phyloP scores from a whole-genome alignment of 2,329 filamentous ascomycete genomes.

The Cytospora piceicola region DNA sequence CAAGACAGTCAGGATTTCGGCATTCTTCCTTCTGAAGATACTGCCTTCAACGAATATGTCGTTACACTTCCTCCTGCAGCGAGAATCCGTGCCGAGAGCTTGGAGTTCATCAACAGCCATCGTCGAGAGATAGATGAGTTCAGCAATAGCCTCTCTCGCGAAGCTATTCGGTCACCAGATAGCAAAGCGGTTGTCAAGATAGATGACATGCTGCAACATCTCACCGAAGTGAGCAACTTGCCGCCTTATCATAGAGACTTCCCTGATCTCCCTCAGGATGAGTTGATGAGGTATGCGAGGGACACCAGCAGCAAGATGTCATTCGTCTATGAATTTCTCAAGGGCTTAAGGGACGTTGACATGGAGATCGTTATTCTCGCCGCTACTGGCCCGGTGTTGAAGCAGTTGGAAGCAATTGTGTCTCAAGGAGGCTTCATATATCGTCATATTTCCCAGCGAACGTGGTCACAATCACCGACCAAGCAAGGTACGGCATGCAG shows the following conservation, averaged over 20 bases:
- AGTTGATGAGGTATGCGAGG: constrained; percentile 56
- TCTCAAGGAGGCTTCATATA: constrained; percentile 44
- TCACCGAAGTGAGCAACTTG: constrained; percentile 61
- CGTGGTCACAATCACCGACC: constrained; percentile 27
- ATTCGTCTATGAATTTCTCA: constrained; percentile 61
- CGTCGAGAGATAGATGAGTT: constrained; percentile 52
- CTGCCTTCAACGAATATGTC: constrained; percentile 48
- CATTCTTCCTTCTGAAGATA: constrained; percentile 24
- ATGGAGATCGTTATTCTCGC: constrained; percentile 59
- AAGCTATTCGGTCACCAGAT: constrained; percentile 46
- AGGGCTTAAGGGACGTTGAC: constrained; percentile 46
- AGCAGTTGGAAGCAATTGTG: constrained; percentile 57
- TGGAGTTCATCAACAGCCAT: constrained; percentile 51
- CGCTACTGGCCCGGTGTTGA: constrained; percentile 52
- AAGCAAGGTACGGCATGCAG: constrained; percentile 25
- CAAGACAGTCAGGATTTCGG: constrained; percentile 17
- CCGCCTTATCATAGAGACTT: constrained; percentile 57
- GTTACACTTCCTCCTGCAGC: constrained; percentile 62
- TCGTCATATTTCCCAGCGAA: constrained; percentile 35
- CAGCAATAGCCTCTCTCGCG: constrained; percentile 46
- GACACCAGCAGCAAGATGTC: constrained; percentile 64
- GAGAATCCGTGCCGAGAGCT: constrained; percentile 56
- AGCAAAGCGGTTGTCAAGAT: constrained; percentile 49
- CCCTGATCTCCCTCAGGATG: constrained; percentile 44
- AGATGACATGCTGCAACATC: constrained; percentile 53